phyloP scores from a whole-genome alignment of 495 filamentous ascomycete genomes.

The Aspergillus homomorphus region DNA sequence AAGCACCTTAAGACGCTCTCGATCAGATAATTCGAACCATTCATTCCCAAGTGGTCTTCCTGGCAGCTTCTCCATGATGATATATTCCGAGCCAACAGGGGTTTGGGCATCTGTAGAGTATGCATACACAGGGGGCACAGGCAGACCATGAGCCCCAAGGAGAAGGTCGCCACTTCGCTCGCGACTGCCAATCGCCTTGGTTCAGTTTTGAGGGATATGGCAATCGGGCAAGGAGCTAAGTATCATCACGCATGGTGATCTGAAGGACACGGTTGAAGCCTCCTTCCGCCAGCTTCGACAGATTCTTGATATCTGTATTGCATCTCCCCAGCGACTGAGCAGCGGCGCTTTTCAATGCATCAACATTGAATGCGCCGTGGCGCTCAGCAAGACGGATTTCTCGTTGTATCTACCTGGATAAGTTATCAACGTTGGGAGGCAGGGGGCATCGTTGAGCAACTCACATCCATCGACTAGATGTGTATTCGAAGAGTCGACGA shows the following conservation, averaged over 20 bases:
- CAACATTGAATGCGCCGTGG: constrained; percentile 2
- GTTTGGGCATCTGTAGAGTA: constrained; percentile 22
- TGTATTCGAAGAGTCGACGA: constrained; percentile 14
- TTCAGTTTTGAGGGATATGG: constrained; percentile 12
- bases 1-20: constrained; percentile 18
- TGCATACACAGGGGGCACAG: constrained; percentile 22
- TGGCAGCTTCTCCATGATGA: constrained; percentile 29
- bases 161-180: constrained; percentile 13
- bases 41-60: constrained; percentile 18
- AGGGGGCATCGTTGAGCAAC: constrained; percentile 9
- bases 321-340: constrained; percentile 7
- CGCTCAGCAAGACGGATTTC: constrained; percentile 10
- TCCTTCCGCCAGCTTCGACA: constrained; percentile 15
- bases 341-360: constrained; percentile 11
- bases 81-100: constrained; percentile 30
- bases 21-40: constrained; percentile 20
- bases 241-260: constrained; percentile 12
- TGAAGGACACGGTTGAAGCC: constrained; percentile 15
- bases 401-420: constrained; percentile 13
- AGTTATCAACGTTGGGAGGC: constrained; percentile 4
- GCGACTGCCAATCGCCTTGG: constrained; percentile 8
- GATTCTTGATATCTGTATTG: constrained; percentile 5
- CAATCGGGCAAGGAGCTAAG: constrained; percentile 11
- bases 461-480: constrained; percentile 11
- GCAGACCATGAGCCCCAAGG: constrained; percentile 11